Evolutionary conservation across 306 rosid species (phyloP).

Genomic region (Casuarina equisetifolia): DNA sequence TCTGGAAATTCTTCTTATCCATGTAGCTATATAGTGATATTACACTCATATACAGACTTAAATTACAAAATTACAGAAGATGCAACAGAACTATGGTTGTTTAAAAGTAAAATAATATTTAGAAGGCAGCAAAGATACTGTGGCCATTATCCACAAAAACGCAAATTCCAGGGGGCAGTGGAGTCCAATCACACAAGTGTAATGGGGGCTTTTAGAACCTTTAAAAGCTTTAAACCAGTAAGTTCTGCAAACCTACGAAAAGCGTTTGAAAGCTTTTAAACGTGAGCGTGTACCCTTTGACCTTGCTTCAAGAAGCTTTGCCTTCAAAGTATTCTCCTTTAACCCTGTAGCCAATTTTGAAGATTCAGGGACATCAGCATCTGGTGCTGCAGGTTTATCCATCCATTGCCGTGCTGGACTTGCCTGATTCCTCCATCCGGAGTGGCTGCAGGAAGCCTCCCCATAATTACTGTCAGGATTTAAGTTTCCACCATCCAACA

Average conservation of each 20-base stretch:
- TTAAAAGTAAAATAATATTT: slow-evolving; percentile 29
- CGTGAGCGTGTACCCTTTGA: slow-evolving; percentile 75
- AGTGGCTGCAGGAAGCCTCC: slow-evolving; percentile 89
- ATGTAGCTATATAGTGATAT: slow-evolving; percentile 25
- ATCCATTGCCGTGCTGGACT: slow-evolving; percentile 90
- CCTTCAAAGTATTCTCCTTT: slow-evolving; percentile 77
- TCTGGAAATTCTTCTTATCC: slow-evolving; percentile 16
- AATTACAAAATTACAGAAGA: slow-evolving; percentile 27
- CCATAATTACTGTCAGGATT: slow-evolving; percentile 48
- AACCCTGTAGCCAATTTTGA: slow-evolving; percentile 53
- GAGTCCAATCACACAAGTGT: not conserved
- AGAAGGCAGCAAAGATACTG: slow-evolving; percentile 6
- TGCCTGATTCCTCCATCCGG: slow-evolving; percentile 92
- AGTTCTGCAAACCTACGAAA: not conserved
- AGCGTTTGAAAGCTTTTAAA: slow-evolving; percentile 43
- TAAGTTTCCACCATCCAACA: slow-evolving; percentile 55
- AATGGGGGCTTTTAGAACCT: not conserved
- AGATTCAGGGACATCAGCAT: slow-evolving; percentile 46
- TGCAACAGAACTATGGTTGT: slow-evolving; percentile 31
- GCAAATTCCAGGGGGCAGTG: slow-evolving; percentile 24
- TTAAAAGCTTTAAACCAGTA: not conserved
- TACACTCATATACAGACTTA: slow-evolving; percentile 44
- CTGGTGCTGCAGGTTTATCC: slow-evolving; percentile 47
- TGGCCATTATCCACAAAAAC: slow-evolving; percentile 28
- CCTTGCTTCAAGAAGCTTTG: slow-evolving; percentile 96